Base-by-base conservation (phyloP, 345 rosid genomes). In the Nephelium lappaceum region DNA sequence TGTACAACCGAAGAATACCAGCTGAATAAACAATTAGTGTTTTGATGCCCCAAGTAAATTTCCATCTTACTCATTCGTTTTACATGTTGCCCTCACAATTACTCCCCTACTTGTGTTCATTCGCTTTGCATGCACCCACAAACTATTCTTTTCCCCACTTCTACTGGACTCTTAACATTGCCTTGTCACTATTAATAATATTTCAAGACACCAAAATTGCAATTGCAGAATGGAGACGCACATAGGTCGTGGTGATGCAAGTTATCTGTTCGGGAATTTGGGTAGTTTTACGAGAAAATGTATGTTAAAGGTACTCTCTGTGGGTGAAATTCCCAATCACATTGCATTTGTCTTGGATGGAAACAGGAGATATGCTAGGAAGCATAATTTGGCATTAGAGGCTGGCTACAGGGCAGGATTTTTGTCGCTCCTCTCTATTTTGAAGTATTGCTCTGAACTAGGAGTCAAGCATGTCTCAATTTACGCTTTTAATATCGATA, bases 341-440 rank as follows among this genome's bases (percentile, higher is more conserved):
- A 47, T 89, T 19, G 95, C 94, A 53, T 86, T 93, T 84, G 90
- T 90, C 84, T 89, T 91, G 95, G 95, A 90, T 74, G 95, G 95
- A 23, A 89, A 89, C 72, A 77, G 87, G 27, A 81, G 90, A 73
- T 85, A 77, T 47, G 90, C 88, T 8, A 78, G 83, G 85, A 91
- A 86, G 85, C 75, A 63, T 24, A 83, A 84, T 69, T 31, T 86
- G 81, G 72, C 74, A 51, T 78, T 36, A 57, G 89, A 91, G 1
- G 90, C 83, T 3, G 91, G 93, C 51, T 89, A 91, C 69, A 84
- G 83, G 83, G 93, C 93, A n/a, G 95, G 94, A 60, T 92, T 81
- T 77, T 72, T 77, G 2, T 78, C 95, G 23, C 88, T 91, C 12
- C 58, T 84, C 68, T 83, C 90, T 43, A 57, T 91, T 53, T 90